phyloP scores from a whole-genome alignment of 495 filamentous ascomycete genomes.

The Trichoderma orchidacearum region DNA sequence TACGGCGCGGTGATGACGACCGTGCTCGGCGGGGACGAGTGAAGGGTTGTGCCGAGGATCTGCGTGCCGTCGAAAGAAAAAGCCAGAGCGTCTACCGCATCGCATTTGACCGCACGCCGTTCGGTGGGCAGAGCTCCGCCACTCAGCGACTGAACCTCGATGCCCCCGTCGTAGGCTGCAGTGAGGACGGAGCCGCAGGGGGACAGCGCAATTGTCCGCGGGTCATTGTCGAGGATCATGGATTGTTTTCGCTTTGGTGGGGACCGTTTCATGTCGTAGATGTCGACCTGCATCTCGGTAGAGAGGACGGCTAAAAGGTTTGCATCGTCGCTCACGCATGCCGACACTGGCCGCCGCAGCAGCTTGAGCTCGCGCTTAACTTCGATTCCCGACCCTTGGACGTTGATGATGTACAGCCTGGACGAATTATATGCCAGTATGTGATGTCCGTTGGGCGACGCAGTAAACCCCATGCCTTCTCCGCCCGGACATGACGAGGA shows the following conservation, averaged over 20 bases:
- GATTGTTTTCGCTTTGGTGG: conserved; percentile 53
- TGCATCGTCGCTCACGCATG: conserved; percentile 70
- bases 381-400: conserved; percentile 36
- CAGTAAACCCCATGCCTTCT: conserved; percentile 72
- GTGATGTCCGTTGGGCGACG: conserved; percentile 60
- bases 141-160: conserved; percentile 70
- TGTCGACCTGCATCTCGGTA: conserved; percentile 65
- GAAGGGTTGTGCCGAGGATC: conserved; percentile 66
- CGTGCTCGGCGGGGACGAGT: conserved; percentile 48
- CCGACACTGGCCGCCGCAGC: conserved; percentile 57
- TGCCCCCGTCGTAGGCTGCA: conserved; percentile 73
- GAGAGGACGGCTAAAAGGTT: conserved; percentile 65
- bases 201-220: conserved; percentile 65
- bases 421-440: conserved; percentile 78
- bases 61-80: conserved; percentile 79
- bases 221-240: conserved; percentile 62
- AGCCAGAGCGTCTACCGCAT: conserved; percentile 59
- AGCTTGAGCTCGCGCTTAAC: conserved; percentile 74
- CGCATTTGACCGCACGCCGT: conserved; percentile 68
- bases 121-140: conserved; percentile 49
- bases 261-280: conserved; percentile 53
- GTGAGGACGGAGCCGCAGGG: conserved; percentile 72
- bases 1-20: conserved; percentile 74
- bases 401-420: conserved; percentile 65
- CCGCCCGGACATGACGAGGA: conserved; percentile 73